Evolutionary conservation across 768 basidiomycete species (phyloP).

Genomic region (Saitozyma sp.): DNA sequence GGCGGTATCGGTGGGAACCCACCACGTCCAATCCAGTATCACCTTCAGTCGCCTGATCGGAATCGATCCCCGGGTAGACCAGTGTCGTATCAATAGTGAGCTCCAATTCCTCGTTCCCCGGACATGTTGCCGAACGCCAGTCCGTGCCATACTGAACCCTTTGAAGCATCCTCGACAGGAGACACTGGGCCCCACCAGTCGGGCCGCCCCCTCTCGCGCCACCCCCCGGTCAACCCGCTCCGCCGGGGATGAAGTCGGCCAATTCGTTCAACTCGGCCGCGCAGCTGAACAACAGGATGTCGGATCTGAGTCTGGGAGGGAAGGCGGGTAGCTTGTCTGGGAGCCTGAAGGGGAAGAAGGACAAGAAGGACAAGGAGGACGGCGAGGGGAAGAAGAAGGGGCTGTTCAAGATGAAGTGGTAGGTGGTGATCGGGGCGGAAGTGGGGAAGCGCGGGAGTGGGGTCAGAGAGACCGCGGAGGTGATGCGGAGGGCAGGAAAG

Average conservation of each 20-base stretch:
- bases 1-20: slow-evolving; percentile 71
- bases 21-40: slow-evolving; percentile 45
- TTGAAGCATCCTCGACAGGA: slow-evolving; percentile 46
- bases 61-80: slow-evolving; percentile 33
- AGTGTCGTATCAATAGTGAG: slow-evolving; percentile 43
- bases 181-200: slow-evolving; percentile 51
- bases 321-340: slow-evolving; percentile 7
- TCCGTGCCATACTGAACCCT: no score
- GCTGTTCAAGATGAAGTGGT: slow-evolving; percentile 35
- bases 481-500: no score
- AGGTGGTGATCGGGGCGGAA: neutral
- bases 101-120: slow-evolving; percentile 2
- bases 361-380: slow-evolving; percentile 13
- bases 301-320: slow-evolving; percentile 7
- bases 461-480: no score
- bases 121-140: neutral
- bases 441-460: no score
- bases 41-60: slow-evolving; percentile 41
- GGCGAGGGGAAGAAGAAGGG: slow-evolving; percentile 25
- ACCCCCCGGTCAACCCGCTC: neutral
- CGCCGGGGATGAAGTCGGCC: neutral
- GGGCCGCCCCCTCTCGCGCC: slow-evolving; percentile 48
- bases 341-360: slow-evolving; percentile 12
- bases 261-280: slow-evolving; percentile 9
- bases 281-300: slow-evolving; percentile 8